These are phyloP conservation scores for Dissophora globulifera DNA, from an alignment of 192 early-diverging fungal species.

Conservation along the genomic window DNA sequence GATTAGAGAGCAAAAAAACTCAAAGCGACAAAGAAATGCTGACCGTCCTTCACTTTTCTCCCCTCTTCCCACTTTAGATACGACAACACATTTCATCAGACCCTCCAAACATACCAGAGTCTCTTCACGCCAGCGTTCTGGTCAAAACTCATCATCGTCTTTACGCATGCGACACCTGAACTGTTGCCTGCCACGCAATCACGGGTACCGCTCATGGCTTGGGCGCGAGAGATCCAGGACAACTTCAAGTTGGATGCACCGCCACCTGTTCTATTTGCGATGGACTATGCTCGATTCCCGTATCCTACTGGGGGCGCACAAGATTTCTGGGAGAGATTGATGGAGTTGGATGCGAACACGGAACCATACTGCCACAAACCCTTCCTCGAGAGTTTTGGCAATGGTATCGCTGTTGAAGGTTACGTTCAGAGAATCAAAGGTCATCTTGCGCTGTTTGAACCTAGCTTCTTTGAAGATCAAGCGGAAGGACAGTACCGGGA, in stretches of 20 bases:
- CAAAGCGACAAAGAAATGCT: neutral
- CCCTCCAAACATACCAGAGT: constrained; percentile 36
- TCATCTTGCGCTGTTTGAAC: constrained; percentile 38
- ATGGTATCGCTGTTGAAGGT: constrained; percentile 44
- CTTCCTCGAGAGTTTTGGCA: constrained; percentile 49
- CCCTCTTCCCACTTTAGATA: no score
- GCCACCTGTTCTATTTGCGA: constrained; percentile 28
- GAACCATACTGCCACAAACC: constrained; percentile 49
- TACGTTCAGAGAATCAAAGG: constrained; percentile 47
- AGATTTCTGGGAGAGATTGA: constrained; percentile 48
- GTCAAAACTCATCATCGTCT: constrained; percentile 51
- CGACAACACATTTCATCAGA: constrained; percentile 44
- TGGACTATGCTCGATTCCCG: constrained; percentile 45
- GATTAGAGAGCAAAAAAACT: neutral
- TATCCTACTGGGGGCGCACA: constrained; percentile 45
- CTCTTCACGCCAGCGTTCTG: constrained; percentile 45
- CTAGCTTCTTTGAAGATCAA: constrained; percentile 45
- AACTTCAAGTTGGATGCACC: constrained; percentile 22
- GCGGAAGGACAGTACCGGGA: constrained; percentile 40
- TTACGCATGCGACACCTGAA: constrained; percentile 48
- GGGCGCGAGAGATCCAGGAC: constrained; percentile 46
- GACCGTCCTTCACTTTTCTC: no score
- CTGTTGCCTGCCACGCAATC: constrained; percentile 23
- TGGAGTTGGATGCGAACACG: constrained; percentile 52
- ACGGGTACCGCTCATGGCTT: constrained; percentile 37